phyloP scores from a whole-genome alignment of 345 rosid genomes.

The Linum tenue region DNA sequence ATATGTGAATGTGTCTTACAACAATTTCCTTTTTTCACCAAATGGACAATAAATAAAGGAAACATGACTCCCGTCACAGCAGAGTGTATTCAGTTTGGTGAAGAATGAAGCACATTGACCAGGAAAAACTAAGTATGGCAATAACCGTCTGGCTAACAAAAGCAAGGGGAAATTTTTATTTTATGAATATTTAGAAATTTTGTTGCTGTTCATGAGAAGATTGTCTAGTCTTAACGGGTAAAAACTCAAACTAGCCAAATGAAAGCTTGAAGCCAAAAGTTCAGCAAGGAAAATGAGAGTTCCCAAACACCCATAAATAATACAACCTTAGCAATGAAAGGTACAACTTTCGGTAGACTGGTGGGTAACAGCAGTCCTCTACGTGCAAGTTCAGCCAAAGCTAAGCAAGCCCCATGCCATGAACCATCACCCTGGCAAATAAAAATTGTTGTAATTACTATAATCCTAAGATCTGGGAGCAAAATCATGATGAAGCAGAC shows the following conservation, averaged over 20 bases:
- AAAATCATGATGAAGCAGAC: constrained; percentile 1
- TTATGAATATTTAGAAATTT: no score
- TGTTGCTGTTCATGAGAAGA: background rate
- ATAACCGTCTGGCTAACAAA: no score
- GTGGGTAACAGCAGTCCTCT: constrained; percentile 89
- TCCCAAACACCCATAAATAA: background rate
- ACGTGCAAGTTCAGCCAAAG: constrained; percentile 88
- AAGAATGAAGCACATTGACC: background rate
- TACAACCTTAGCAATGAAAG: constrained; percentile 76
- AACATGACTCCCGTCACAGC: no score
- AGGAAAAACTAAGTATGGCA: background rate
- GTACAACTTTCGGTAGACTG: constrained; percentile 79
- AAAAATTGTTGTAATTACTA: constrained; percentile 15
- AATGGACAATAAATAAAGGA: no score
- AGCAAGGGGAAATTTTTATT: no score
- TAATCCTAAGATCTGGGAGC: constrained; percentile 1
- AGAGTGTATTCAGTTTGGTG: background rate
- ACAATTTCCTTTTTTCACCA: no score
- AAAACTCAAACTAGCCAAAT: background rate
- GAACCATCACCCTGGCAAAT: constrained; percentile 90
- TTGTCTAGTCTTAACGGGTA: background rate
- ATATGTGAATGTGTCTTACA: no score
- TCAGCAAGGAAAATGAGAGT: background rate
- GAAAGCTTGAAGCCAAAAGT: background rate
- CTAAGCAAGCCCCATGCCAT: constrained; percentile 99